Base-by-base conservation (phyloP, 495 filamentous ascomycete species). In the Haplographium delicatum region DNA sequence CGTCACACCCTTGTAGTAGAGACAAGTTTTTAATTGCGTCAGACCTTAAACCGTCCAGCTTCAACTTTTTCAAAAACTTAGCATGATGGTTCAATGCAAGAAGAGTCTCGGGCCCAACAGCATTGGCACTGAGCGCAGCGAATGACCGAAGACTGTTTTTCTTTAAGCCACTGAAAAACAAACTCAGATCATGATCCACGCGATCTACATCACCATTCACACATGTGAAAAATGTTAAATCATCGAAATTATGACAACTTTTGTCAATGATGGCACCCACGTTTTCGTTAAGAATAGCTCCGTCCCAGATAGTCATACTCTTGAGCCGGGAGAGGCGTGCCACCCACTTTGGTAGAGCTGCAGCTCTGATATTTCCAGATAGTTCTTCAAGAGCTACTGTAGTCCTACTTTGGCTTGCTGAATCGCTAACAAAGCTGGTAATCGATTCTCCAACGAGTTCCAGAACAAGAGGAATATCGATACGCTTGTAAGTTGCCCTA, bases 131-230 rank as follows among this genome's bases (percentile, higher is more conserved):
- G 34, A 80, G 66, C 18, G 82, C 68, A 40, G 79, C 71, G 54
- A 90, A 81, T 8, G 70, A 73, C 44, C 71, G 71, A 0, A 91
- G 63, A 5, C 75, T 78, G 47, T 88, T 74, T 0, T 75, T 72
- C 6, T 57, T 70, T 10, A 90, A 65, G 2, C 69, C 68, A 24
- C 61, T 62, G 19, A 90, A 71, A 51, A 88, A 84, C 15, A 65
- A 63, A 3, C 81, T 76, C 28, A 87, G 62, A 51, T 84, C 81
- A 15, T 74, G 65, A 35, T 72, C 68, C 0, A 66, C 81, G n/a
- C 74, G 65, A 35, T 72, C 68, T 0, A 66, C 56, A 35, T 63
- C 60, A 24, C 59, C 59, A 63, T 47, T 42, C 1, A 40, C 16
- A 39, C 56, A 69, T 34, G 54, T 63, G 48, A 71, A 83, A 44